These are phyloP conservation scores for Catharanthus roseus DNA, from an alignment of 257 asterid species.

Conservation along the genomic window DNA sequence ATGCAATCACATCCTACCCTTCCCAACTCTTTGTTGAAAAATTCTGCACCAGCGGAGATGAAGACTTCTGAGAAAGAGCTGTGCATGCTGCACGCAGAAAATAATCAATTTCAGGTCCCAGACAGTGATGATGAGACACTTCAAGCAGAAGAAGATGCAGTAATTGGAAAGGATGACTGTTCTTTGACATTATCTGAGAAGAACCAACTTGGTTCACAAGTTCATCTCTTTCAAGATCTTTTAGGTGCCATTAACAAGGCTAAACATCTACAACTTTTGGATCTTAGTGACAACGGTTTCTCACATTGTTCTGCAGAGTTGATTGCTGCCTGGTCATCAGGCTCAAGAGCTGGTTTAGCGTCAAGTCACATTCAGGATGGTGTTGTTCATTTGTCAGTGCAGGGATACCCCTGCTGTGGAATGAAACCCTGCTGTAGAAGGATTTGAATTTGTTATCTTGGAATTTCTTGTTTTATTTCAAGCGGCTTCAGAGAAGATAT, in stretches of 20 bases:
- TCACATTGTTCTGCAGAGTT: constrained; percentile 36
- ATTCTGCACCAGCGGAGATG: constrained; percentile 14
- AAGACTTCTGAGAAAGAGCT: constrained; percentile 22
- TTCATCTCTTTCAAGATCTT: constrained; percentile 39
- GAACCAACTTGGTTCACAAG: constrained; percentile 17
- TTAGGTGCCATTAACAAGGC: constrained; percentile 39
- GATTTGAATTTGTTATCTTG: constrained; percentile 24
- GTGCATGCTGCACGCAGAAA: constrained; percentile 19
- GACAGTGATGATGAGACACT: constrained; percentile 70
- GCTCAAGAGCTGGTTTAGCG: constrained; percentile 45
- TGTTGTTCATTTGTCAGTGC: constrained; percentile 54
- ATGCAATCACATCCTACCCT: constrained; percentile 12
- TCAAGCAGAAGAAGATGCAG: constrained; percentile 24
- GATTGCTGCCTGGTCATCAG: constrained; percentile 55
- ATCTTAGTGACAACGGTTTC: constrained; percentile 67
- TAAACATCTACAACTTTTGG: constrained; percentile 40
- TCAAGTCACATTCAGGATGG: constrained; percentile 44
- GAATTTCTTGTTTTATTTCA: background rate
- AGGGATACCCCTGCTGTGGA: constrained; percentile 59
- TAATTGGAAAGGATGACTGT: constrained; percentile 20
- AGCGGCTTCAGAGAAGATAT: background rate
- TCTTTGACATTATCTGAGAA: constrained; percentile 14
- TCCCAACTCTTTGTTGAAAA: background rate
- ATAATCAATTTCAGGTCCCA: constrained; percentile 54
- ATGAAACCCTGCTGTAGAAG: constrained; percentile 65